Conservation (phyloP, 1,284 basidiomycete species). For the Cutaneotrichosporon sp. region DNA sequence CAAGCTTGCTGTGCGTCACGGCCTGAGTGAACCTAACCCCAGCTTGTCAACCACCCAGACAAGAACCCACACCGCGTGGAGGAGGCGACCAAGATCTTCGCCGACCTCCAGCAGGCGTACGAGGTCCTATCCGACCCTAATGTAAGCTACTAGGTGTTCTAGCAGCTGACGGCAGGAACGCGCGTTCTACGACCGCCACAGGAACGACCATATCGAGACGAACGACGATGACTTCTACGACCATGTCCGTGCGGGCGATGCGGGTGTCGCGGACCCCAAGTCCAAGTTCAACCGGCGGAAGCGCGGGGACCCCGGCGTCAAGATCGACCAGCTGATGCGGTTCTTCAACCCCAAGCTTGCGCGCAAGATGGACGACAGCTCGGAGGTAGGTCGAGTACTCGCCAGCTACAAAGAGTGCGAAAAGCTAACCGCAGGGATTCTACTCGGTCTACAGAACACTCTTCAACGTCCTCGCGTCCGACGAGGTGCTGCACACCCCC, state of each 20-base stretch:
- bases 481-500: slow-evolving; percentile 69
- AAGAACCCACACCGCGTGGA: slow-evolving; percentile 82
- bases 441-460: slow-evolving; percentile 87
- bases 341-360: slow-evolving; percentile 83
- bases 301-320: slow-evolving; percentile 74
- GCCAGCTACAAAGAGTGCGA: too few relatives aligned
- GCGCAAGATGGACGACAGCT: slow-evolving; percentile 68
- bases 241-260: slow-evolving; percentile 71
- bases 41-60: slow-evolving; percentile 82
- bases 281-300: slow-evolving; percentile 62
- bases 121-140: slow-evolving; percentile 92
- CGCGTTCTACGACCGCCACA: slow-evolving; percentile 97
- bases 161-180: slow-evolving; percentile 67
- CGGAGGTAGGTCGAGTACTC: slow-evolving; percentile 71
- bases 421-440: slow-evolving; percentile 69
- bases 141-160: slow-evolving; percentile 58
- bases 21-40: background rate
- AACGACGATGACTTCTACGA: slow-evolving; percentile 83
- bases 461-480: slow-evolving; percentile 78
- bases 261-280: slow-evolving; percentile 44
- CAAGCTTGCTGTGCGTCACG: slow-evolving; percentile 61
- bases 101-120: slow-evolving; percentile 88
- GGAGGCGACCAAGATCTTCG: slow-evolving; percentile 84
- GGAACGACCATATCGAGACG: slow-evolving; percentile 77
- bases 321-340: slow-evolving; percentile 74